phyloP scores from a whole-genome alignment of 176 grass and related monocot species.

The Poa pratensis region DNA sequence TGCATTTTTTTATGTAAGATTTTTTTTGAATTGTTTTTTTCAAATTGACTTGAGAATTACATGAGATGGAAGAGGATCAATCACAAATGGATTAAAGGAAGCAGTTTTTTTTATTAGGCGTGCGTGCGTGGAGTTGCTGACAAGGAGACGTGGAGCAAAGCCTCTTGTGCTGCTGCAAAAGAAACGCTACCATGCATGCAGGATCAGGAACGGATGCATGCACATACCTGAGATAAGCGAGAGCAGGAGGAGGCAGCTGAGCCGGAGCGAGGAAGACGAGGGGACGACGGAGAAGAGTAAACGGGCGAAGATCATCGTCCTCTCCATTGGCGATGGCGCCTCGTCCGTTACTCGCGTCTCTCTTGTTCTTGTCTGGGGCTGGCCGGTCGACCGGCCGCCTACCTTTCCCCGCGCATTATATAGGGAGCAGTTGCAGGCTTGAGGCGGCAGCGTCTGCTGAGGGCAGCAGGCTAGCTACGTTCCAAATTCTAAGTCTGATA shows the following conservation, averaged over 20 bases:
- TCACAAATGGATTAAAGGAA: not conserved
- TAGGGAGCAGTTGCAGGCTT: not conserved
- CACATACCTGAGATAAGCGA: conserved; percentile 54
- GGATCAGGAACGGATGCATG: too few relatives aligned
- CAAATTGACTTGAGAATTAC: too few relatives aligned
- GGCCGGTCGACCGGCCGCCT: not conserved
- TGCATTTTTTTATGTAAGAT: too few relatives aligned
- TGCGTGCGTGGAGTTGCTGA: not conserved
- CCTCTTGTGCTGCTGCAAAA: not conserved
- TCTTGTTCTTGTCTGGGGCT: not conserved
- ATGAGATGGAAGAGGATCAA: not conserved
- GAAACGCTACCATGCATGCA: too few relatives aligned
- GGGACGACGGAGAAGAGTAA: not conserved
- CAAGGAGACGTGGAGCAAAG: too few relatives aligned
- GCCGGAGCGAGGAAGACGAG: conserved; percentile 21
- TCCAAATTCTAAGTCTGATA: not conserved
- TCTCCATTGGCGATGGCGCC: conserved; percentile 39
- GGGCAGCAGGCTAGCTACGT: not conserved
- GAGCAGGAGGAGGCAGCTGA: conserved; percentile 42
- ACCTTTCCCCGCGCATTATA: conserved; percentile 28
- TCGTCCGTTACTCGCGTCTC: not conserved
- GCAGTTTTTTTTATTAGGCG: not conserved
- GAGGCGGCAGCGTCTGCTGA: not conserved
- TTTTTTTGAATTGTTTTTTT: too few relatives aligned
- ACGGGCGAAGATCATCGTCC: not conserved